Percentiles rank a stretch among this genome's conserved stretches.
phyloP scores from a whole-genome alignment of 306 rosid species.

The Vachellia collinsii region DNA sequence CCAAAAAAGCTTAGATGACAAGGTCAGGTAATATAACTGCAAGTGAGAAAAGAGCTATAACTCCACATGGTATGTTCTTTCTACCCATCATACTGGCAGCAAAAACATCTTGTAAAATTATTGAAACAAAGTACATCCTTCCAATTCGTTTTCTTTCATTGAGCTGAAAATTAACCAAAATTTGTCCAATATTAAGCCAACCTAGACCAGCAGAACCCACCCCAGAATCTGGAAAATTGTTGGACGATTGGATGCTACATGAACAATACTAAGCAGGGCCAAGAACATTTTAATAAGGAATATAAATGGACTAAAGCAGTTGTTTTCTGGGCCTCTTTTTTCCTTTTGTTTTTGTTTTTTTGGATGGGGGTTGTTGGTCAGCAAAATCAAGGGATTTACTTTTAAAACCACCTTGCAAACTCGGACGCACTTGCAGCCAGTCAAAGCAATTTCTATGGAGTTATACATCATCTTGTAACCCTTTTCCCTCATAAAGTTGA shows the following conservation, averaged over 20 bases:
- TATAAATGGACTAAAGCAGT: conserved; percentile 7
- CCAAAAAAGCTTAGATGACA: neutral
- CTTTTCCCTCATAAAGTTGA: neutral
- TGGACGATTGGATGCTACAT: conserved; percentile 1
- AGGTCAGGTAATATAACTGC: conserved; percentile 7
- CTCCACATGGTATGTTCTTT: neutral
- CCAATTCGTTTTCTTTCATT: conserved; percentile 5
- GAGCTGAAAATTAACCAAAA: neutral
- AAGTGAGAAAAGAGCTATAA: neutral
- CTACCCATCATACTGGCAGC: conserved; percentile 20
- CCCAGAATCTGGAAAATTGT: neutral
- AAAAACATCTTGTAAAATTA: conserved; percentile 1
- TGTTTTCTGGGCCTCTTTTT: neutral
- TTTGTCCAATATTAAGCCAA: too few species aligned
- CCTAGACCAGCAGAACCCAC: too few species aligned
- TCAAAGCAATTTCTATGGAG: conserved; percentile 6
- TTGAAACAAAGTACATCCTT: neutral
- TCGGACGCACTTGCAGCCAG: conserved; percentile 2
- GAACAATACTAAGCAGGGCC: neutral
- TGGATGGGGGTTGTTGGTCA: neutral
- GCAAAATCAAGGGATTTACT: neutral
- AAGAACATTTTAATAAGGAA: neutral
- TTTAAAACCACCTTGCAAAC: neutral
- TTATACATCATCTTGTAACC: neutral
- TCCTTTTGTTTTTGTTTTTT: neutral